phyloP scores from a whole-genome alignment of 2,329 filamentous ascomycete species.

The Fusarium domesticum region DNA sequence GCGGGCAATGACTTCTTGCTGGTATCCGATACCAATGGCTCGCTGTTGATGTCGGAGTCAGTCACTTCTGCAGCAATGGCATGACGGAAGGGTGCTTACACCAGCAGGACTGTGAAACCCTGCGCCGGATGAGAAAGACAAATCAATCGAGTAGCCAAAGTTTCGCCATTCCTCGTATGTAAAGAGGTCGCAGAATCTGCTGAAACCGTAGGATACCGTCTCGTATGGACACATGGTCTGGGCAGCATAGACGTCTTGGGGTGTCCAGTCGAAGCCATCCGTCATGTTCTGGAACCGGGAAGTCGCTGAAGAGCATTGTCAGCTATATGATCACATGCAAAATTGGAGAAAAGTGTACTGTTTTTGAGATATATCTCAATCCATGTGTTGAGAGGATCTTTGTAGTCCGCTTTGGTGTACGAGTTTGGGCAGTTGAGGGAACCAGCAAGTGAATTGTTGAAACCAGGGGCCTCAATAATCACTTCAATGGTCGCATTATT shows the following conservation, averaged over 20 bases:
- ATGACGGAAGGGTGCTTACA: conserved; percentile 35
- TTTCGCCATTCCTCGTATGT: conserved; percentile 71
- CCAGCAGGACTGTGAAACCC: conserved; percentile 64
- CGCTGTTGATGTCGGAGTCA: conserved; percentile 39
- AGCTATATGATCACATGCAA: no score
- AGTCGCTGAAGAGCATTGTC: conserved; percentile 46
- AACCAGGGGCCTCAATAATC: conserved; percentile 61
- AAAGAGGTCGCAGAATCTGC: conserved; percentile 70
- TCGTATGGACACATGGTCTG: conserved; percentile 76
- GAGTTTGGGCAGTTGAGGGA: conserved; percentile 65
- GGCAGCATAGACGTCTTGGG: conserved; percentile 61
- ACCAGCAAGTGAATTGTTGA: conserved; percentile 70
- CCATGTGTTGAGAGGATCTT: conserved; percentile 58
- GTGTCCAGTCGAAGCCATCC: conserved; percentile 60
- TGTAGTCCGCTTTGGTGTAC: conserved; percentile 48
- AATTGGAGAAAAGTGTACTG: conserved; percentile 32
- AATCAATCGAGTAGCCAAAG: conserved; percentile 69
- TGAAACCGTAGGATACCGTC: conserved; percentile 73
- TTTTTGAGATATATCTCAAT: conserved; percentile 61
- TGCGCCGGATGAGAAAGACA: conserved; percentile 59
- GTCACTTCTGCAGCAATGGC: background rate
- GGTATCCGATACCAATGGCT: conserved; percentile 70
- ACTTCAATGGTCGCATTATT: conserved; percentile 70
- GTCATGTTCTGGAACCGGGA: conserved; percentile 56
- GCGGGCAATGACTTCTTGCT: conserved; percentile 69